These are phyloP conservation scores for Camellia lanceoleosa DNA, from an alignment of 148 eudicot species.

Conservation along the genomic window DNA sequence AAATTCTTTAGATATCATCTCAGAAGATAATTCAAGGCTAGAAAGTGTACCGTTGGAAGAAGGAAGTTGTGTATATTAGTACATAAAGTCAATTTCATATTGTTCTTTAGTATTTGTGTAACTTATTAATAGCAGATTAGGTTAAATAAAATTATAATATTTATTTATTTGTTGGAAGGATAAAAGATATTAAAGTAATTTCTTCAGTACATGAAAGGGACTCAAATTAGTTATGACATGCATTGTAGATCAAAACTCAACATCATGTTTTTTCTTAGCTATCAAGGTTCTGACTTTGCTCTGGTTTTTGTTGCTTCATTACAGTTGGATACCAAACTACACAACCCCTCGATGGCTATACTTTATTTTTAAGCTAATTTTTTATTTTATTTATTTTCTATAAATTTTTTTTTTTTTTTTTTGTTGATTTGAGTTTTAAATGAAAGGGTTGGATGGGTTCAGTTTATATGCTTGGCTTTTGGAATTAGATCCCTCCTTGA, in stretches of 20 bases:
- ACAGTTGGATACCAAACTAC: not conserved
- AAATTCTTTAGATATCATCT: constrained; percentile 9
- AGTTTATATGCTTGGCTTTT: too few relatives aligned
- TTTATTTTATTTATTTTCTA: too few relatives aligned
- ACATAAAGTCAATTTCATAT: not conserved
- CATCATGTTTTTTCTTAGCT: not conserved
- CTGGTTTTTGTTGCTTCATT: not conserved
- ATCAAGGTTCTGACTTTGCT: not conserved
- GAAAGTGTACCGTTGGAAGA: not conserved
- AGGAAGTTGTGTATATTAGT: constrained; percentile 7
- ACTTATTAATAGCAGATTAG: not conserved
- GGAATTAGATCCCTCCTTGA: too few relatives aligned
- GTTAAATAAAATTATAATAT: not conserved
- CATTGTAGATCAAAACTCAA: not conserved
- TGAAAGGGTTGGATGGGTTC: too few relatives aligned
- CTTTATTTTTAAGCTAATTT: too few relatives aligned
- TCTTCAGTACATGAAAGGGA: too few relatives aligned
- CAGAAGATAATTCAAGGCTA: not conserved
- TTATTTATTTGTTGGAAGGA: not conserved
- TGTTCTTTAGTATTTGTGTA: not conserved
- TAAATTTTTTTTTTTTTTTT: too few relatives aligned
- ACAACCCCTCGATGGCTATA: not conserved
- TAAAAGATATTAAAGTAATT: too few relatives aligned
- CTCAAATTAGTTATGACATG: not conserved
- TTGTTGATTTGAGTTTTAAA: too few relatives aligned